phyloP scores from a whole-genome alignment of 1,284 basidiomycete species.

The Hypsizygus ulmarius region DNA sequence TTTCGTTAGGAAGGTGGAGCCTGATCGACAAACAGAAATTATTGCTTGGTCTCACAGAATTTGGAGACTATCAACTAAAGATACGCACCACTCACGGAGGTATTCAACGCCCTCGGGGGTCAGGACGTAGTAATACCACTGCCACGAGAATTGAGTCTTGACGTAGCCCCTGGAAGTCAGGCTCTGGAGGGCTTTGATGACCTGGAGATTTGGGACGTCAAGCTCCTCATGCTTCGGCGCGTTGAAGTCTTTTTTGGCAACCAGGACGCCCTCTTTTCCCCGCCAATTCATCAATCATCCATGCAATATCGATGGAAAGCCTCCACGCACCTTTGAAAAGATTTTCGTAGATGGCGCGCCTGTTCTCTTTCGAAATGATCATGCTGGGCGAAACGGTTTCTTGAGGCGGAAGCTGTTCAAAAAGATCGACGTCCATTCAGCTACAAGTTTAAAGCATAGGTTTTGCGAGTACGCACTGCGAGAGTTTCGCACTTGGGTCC shows the following conservation, averaged over 20 bases:
- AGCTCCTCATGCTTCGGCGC: conserved; percentile 97
- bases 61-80: neutral
- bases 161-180: conserved; percentile 94
- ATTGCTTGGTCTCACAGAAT: neutral
- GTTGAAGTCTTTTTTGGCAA: conserved; percentile 99
- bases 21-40: conserved; percentile 35
- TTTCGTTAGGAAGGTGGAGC: conserved; percentile 91
- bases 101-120: conserved; percentile 95
- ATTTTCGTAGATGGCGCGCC: conserved; percentile 90
- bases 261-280: conserved; percentile 88
- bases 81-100: conserved; percentile 86
- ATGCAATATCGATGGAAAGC: neutral
- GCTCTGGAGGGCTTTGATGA: conserved; percentile 99
- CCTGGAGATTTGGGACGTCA: conserved; percentile 95
- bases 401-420: conserved; percentile 40
- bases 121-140: conserved; percentile 93
- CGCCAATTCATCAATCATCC: neutral
- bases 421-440: neutral
- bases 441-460: neutral
- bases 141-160: conserved; percentile 98
- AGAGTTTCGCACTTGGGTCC: conserved; percentile 37
- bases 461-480: conserved; percentile 36
- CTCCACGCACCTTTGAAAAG: conserved; percentile 89
- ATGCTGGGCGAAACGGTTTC: conserved; percentile 58
- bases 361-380: conserved; percentile 85